phyloP scores from a whole-genome alignment of 176 grass and related monocot genomes.

The Oryza coarctata region DNA sequence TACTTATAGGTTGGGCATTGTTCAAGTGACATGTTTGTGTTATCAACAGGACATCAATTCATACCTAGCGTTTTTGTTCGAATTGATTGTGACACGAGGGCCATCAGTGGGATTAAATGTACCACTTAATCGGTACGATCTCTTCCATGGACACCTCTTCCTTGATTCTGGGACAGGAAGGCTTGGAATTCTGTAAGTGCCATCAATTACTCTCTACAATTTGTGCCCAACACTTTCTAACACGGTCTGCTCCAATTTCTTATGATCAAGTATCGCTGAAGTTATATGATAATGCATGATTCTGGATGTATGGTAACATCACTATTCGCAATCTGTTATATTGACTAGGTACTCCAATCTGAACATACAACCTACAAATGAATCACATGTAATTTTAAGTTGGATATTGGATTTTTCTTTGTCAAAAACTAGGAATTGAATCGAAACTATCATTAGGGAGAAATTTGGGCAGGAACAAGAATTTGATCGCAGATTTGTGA shows the following conservation, averaged over 20 bases:
- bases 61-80: slow-evolving; percentile 85
- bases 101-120: slow-evolving; percentile 76
- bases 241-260: neutral
- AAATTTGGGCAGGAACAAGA: neutral
- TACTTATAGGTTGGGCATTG: neutral
- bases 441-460: neutral
- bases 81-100: slow-evolving; percentile 64
- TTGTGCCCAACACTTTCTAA: neutral
- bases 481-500: neutral
- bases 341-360: neutral
- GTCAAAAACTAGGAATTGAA: neutral
- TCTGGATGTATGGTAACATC: neutral
- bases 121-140: slow-evolving; percentile 68
- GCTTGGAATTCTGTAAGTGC: slow-evolving; percentile 83
- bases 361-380: neutral
- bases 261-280: neutral
- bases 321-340: neutral
- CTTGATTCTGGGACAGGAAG: slow-evolving; percentile 68
- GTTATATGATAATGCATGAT: neutral
- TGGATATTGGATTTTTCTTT: neutral
- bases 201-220: neutral
- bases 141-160: slow-evolving; percentile 94
- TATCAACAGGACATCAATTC: slow-evolving; percentile 76
- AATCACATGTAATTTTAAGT: neutral
- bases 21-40: slow-evolving; percentile 19